Evolutionary conservation across 345 rosid genomes (phyloP), one percentile per base, ranked within the genome.

Genomic region (Citrus inodora): DNA sequence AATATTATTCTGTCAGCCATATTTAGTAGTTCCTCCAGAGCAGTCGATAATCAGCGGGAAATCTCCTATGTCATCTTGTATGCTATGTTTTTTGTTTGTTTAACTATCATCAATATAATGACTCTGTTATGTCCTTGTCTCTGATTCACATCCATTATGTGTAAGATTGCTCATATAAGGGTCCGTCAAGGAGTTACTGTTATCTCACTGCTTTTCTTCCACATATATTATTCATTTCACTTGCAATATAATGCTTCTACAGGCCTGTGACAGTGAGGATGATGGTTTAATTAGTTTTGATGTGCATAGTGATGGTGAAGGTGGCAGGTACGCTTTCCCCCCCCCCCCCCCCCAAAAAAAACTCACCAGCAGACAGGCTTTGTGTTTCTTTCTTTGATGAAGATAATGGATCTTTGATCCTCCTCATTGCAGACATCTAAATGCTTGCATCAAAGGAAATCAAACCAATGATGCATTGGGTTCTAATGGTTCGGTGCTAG

Each of bases 231-330:
- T 59, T 59, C 62, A 27, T 56, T 16, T 42, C 30, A 21, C 22
- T 25, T 58, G 67, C 22, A 66, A 24, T n/a, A 48, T 16, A 27
- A 70, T 79, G 80, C 76, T 82, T 56, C 7, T 86, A 82, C 86
- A 96, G 99, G 94, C 97, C 61, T 96, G 98, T 79, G 93, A 91
- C 46, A 58, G 82, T 58, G 95, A 92, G 76, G 97, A 91, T 35
- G 97, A 94, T 79, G 97, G 97, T 16, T 87, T 96, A 37, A 82
- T 91, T 38, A 87, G 98, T 81, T 96, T 90, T 73, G 98, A 96
- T 79, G 67, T 94, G 84, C 97, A 94, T 73, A 90, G 95, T 33
- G 92, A 96, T 74, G 98, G 98, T 67, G 92, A 86, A 9, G 99
- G 98, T 37, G 86, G 82, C 80, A 92, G 97, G 98, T 90, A 80